A percentile compares a stretch with the other conserved stretches of the same genome.
Conservation (phyloP, 2,329 filamentous ascomycete species). For the Phialophora verrucosa region DNA sequence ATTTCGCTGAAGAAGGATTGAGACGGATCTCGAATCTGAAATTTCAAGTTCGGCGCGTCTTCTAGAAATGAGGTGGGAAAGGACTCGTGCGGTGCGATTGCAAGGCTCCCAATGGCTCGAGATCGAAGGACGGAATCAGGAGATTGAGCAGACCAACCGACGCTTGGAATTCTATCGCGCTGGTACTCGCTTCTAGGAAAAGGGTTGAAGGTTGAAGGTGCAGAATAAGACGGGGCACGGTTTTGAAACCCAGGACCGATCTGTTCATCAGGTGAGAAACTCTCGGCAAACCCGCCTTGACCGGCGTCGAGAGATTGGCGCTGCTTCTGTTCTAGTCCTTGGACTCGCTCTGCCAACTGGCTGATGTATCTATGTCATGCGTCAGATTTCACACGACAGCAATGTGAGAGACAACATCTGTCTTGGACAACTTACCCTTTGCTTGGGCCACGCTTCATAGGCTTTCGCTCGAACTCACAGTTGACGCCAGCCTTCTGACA, state of each 20-base stretch:
- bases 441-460: slow-evolving; percentile 85
- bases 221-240: slow-evolving; percentile 54
- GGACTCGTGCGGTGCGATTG: slow-evolving; percentile 38
- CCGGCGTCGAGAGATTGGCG: slow-evolving; percentile 42
- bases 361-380: slow-evolving; percentile 74
- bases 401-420: not conserved
- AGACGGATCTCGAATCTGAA: slow-evolving; percentile 14
- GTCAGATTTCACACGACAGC: slow-evolving; percentile 12
- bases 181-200: slow-evolving; percentile 27
- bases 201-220: slow-evolving; percentile 44
- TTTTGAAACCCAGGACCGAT: slow-evolving; percentile 45
- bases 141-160: slow-evolving; percentile 26
- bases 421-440: slow-evolving; percentile 68
- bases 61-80: slow-evolving; percentile 21
- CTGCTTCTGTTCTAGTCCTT: slow-evolving; percentile 80
- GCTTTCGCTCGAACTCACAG: slow-evolving; percentile 85
- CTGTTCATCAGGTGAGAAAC: slow-evolving; percentile 56
- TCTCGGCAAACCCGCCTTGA: slow-evolving; percentile 43
- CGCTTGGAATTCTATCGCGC: slow-evolving; percentile 35
- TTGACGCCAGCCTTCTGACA: slow-evolving; percentile 76
- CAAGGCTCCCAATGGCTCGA: slow-evolving; percentile 35
- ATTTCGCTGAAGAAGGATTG: slow-evolving; percentile 23
- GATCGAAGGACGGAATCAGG: slow-evolving; percentile 12
- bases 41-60: slow-evolving; percentile 15
- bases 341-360: slow-evolving; percentile 82